Conservation (phyloP, 2,329 filamentous ascomycete genomes). For the Clathrospora elynae region DNA sequence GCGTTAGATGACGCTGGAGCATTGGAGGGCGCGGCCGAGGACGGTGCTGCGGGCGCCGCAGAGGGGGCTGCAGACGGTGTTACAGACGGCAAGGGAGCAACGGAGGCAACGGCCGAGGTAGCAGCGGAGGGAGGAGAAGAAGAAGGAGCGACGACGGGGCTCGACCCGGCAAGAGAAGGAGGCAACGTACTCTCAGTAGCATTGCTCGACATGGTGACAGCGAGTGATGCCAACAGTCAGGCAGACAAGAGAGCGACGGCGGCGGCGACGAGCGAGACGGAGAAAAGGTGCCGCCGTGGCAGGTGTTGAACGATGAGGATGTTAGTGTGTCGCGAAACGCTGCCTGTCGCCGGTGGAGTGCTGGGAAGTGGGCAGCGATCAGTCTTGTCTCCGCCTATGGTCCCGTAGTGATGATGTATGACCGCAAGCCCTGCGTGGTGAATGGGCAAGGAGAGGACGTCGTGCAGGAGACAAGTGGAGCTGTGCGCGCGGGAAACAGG, state of each 20-base stretch:
- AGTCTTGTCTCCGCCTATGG: conserved; percentile 21
- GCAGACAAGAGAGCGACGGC: conserved; percentile 17
- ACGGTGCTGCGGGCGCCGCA: conserved; percentile 22
- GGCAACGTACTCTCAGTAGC: conserved; percentile 44
- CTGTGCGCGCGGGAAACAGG: conserved; percentile 14
- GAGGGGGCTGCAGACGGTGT: conserved; percentile 29
- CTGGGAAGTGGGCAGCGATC: conserved; percentile 17
- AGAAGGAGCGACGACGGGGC: conserved; percentile 4
- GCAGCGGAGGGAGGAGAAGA: conserved; percentile 19
- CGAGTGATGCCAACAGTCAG: conserved; percentile 17
- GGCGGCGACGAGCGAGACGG: conserved; percentile 4
- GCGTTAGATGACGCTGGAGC: conserved; percentile 9
- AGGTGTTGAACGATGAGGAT: conserved; percentile 21
- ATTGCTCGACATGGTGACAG: conserved; percentile 37
- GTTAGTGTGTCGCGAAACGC: conserved; percentile 32
- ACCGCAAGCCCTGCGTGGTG: conserved; percentile 2
- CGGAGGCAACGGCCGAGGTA: conserved; percentile 15
- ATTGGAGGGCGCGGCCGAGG: conserved; percentile 7
- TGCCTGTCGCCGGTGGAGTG: conserved; percentile 15
- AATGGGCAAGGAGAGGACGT: conserved; percentile 9
- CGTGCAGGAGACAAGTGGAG: conserved; percentile 30
- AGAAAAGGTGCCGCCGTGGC: conserved; percentile 5
- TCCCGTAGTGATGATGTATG: conserved; percentile 28
- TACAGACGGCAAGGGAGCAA: conserved; percentile 23
- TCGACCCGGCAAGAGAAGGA: conserved; percentile 25